Base-by-base conservation (phyloP, 768 basidiomycete genomes). In the Russula foetens region DNA sequence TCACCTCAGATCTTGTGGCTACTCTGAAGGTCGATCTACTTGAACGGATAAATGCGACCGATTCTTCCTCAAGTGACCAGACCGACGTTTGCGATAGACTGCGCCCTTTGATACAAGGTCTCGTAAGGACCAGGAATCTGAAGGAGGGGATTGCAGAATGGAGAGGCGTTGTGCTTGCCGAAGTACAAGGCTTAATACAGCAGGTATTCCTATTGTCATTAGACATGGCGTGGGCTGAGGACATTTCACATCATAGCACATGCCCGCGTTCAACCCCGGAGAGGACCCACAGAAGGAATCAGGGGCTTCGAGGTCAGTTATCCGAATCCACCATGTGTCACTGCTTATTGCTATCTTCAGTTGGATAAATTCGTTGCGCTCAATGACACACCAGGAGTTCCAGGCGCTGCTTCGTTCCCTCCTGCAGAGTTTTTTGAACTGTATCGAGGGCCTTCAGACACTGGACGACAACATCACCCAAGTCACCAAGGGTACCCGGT, bases 1-100 rank as follows among this genome's bases (percentile, higher is more conserved):
- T 97, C 24, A 85, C 91, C 7, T 76, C 81, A 19, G 92, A 96
- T 69, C 75, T 95, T 2, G 83, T 91, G n/a, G 77, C 78, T 26
- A 79, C 86, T 3, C 77, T 95, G 29, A 79, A 81, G 49, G 76
- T 77, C 50, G 90, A 92, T 71, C 74, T 94, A 35, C 73, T 80
- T 3, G 77, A 81, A 50, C 80, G 84, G 21, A 77, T 83, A 29
- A 65, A 55, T 29, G 38, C 23, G 15, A 43, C 24, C 15, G 26
- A 2, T 9, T 41, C 50, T 2, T 51, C n/a, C 9, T 24, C 51
- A 3, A 35, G n/a, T 8, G 45, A 50, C 12, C 41, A 53, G 29
- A 17, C 43, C 67, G 69, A 74, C 53, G 66, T 91, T 51, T 78
- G 77, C 55, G 87, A 91, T 63, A 76, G 84, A 31, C 67, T 93